Percentiles rank a stretch among this genome's conserved stretches.
phyloP scores from a whole-genome alignment of 1,284 basidiomycete species.

The Ganoderma lingzhi region DNA sequence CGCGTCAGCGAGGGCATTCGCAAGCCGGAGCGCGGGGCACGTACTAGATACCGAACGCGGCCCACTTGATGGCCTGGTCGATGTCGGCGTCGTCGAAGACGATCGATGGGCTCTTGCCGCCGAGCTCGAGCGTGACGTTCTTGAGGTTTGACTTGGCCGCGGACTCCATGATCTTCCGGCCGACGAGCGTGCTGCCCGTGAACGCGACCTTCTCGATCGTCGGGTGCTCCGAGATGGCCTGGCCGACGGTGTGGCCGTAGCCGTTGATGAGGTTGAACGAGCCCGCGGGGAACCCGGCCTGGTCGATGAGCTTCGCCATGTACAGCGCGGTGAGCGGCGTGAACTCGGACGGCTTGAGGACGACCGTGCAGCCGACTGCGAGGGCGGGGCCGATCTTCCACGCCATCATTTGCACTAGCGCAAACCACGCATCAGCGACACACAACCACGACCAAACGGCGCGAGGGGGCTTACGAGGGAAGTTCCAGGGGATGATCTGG shows the following conservation, averaged over 20 bases:
- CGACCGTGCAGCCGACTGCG: slow-evolving; percentile 84
- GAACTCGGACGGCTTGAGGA: slow-evolving; percentile 92
- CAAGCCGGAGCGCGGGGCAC: slow-evolving; percentile 34
- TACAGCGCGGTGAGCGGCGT: slow-evolving; percentile 86
- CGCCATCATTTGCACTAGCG: slow-evolving; percentile 71
- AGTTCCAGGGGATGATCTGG: slow-evolving; percentile 89
- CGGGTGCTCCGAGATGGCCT: slow-evolving; percentile 70
- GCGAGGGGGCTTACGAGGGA: slow-evolving; percentile 58
- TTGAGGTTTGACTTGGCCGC: slow-evolving; percentile 89
- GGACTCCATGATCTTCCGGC: slow-evolving; percentile 86
- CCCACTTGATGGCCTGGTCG: slow-evolving; percentile 85
- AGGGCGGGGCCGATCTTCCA: slow-evolving; percentile 91
- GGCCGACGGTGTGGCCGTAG: slow-evolving; percentile 73
- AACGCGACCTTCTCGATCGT: slow-evolving; percentile 78
- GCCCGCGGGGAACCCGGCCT: slow-evolving; percentile 74
- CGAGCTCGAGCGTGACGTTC: slow-evolving; percentile 91
- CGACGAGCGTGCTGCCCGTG: slow-evolving; percentile 82
- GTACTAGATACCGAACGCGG: slow-evolving; percentile 82
- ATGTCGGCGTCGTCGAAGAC: slow-evolving; percentile 79
- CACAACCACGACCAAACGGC: neutral
- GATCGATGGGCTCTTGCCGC: slow-evolving; percentile 90
- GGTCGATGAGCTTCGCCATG: slow-evolving; percentile 54
- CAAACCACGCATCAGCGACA: neutral
- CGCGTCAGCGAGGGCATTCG: slow-evolving; percentile 7
- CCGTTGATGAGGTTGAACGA: slow-evolving; percentile 77